Percentiles rank a stretch among this genome's conserved stretches.
Conservation (phyloP, 2,329 filamentous ascomycete genomes). For the Aspergillus piperis region DNA sequence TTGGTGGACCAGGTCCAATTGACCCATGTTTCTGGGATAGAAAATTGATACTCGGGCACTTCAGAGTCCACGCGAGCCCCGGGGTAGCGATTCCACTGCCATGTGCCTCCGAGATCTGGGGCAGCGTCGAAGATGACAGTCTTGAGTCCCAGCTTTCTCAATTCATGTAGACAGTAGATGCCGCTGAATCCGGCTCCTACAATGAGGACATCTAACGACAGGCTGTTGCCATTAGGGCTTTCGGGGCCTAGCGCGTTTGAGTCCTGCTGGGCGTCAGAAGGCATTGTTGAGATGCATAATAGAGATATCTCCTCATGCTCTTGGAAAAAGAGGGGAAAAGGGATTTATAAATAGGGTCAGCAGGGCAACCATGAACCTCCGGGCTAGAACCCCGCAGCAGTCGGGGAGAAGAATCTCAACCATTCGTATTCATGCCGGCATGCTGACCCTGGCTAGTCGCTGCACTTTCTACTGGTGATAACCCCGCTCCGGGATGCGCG, state of each 20-base stretch:
- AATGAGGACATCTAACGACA: constrained; percentile 28
- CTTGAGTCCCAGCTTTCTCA: constrained; percentile 54
- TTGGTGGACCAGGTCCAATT: constrained; percentile 48
- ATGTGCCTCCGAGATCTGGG: constrained; percentile 54
- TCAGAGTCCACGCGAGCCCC: constrained; percentile 58
- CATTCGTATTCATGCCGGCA: too few relatives aligned
- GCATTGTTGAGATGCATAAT: not conserved
- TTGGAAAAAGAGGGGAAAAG: not conserved
- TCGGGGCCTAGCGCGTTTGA: constrained; percentile 24
- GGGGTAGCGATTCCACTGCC: constrained; percentile 61
- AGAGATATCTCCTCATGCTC: not conserved
- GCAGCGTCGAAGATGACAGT: constrained; percentile 57
- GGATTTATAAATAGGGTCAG: not conserved
- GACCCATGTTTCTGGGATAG: constrained; percentile 50
- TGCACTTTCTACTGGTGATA: not conserved
- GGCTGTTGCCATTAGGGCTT: constrained; percentile 30
- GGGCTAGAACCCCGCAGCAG: not conserved
- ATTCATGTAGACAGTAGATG: constrained; percentile 54
- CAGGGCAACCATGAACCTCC: not conserved
- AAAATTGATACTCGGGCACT: constrained; percentile 57
- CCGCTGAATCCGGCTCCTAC: constrained; percentile 36
- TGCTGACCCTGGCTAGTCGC: not conserved
- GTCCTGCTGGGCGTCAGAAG: not conserved
- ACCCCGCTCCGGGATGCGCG: not conserved
- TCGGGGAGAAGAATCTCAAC: not conserved